Base-by-base conservation (phyloP, 208 protist species). In the Endotrypanum monterogeii region DNA sequence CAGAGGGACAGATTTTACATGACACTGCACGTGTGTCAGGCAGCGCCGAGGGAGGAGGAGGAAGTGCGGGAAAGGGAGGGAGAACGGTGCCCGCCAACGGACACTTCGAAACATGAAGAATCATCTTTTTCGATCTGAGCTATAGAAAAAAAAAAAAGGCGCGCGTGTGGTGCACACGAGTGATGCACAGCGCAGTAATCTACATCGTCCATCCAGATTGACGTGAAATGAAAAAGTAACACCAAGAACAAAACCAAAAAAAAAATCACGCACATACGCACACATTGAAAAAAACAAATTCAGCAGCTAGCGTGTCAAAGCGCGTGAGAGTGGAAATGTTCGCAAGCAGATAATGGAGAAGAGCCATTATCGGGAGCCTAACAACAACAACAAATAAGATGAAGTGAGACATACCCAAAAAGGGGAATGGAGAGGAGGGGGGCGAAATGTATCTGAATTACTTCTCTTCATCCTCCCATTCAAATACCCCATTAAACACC, bases 121-220 rank as follows among this genome's bases (percentile, higher is more conserved):
- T 48, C 5, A n/a, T n/a, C 12, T 48, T 48, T 48, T 11, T 48
- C 44, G 0, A 11, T 5, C 5, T 14, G 44, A 14, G 44, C 44
- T 14, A 48, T 1, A 5, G 12, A 48, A 48, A 5, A 48, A 48
- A 48, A 46, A 65, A 18, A 37, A 2, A 65, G 39, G 32, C 23
- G 18, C 44, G 44, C 44, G 44, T 48, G 44, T n/a, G 44, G 5
- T 48, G 23, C 5, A 14, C 37, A 65, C n/a, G 8, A 12, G 58
- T 3, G 18, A 30, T 20, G 25, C 58, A 65, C 18, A 23, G 20
- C 12, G 18, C 12, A 14, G 58, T 65, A 65, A 35, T 65, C 35
- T 65, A 65, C 58, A 65, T 65, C 58, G 25, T 25, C n/a, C 9
- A 41, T 61, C 44, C 62, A 52, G 48, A 57, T 71, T n/a, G 20